Conservation (phyloP, 352 stramenopile species). For the Ophiocytium majus region DNA sequence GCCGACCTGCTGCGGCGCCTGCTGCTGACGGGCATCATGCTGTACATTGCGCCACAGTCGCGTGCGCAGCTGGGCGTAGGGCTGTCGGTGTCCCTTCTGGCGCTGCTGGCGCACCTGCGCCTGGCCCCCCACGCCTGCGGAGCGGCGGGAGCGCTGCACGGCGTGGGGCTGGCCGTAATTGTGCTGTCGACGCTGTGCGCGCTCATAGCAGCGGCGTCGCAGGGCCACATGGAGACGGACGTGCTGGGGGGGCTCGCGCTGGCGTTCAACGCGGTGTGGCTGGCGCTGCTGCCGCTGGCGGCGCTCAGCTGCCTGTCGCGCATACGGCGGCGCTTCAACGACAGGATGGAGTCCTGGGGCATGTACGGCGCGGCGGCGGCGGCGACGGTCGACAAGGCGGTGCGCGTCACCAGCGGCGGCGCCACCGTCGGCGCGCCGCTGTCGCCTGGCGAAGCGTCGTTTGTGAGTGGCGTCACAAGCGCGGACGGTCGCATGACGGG, state of each 20-base stretch:
- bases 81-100: neutral
- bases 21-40: constrained; percentile 37
- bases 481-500: too few species aligned
- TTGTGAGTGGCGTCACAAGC: too few species aligned
- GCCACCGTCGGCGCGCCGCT: too few species aligned
- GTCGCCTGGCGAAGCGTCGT: too few species aligned
- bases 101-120: neutral
- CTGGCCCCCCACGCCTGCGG: neutral
- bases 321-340: neutral
- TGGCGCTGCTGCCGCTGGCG: neutral
- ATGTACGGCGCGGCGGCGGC: neutral
- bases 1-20: constrained; percentile 25
- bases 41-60: constrained; percentile 26
- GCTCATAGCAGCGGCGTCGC: neutral
- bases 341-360: neutral
- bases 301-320: neutral
- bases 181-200: neutral
- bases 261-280: neutral
- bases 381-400: neutral
- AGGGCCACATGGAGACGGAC: neutral
- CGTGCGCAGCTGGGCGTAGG: constrained; percentile 20
- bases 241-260: neutral
- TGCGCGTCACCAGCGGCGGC: too few species aligned
- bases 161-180: neutral
- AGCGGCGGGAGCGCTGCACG: neutral